Base-by-base conservation (phyloP, 2,329 filamentous ascomycete species). In the Ceratocystiopsis sp. region DNA sequence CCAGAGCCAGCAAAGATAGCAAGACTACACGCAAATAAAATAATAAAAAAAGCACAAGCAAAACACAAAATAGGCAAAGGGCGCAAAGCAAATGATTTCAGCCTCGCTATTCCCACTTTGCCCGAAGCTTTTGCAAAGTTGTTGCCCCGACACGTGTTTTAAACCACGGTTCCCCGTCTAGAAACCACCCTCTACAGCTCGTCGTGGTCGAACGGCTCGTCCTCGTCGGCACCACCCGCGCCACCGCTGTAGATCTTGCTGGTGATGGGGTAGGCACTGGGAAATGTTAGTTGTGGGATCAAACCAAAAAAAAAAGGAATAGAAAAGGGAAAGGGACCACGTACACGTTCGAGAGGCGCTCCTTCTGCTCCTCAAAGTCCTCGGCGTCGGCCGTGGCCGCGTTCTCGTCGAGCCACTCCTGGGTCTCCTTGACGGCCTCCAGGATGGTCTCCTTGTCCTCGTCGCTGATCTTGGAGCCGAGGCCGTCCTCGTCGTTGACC, bases 281-380 rank as follows among this genome's bases (percentile, higher is more conserved):
- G 16, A 4, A 34, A 7, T 33, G 35, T 33, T 38, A 39, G 42
- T 38, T 18, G 12, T 5, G 33, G 33, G 13, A 34, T 13, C 33
- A 6, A 15, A 12, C 10, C 4, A 33, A 33, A 40, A 19, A 8
- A 34, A 11, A 14, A 5, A 16, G 11, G 13, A 19, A 9, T 12
- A 15, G 16, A 25, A 36, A 15, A 33, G 14, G 16, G 11, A 29
- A 10, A 15, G 11, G 12, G 4, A 14, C 10, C 16, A 45, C 47
- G 40, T 47, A 49, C 47, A 95, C 84, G 63, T 83, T 82, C 56
- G 84, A 93, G 54, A 98, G 76, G 76, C 95, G 95, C 82, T 98
- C 89, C 74, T 93, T 94, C 73, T 96, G 89, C 77, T 98, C 91
- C 66, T 95, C 87, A 57, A 96, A 95, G 71, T 96, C 91, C 70